These are phyloP conservation scores for Boletus sp. DNA, from an alignment of 1,284 basidiomycete species.

Conservation along the genomic window DNA sequence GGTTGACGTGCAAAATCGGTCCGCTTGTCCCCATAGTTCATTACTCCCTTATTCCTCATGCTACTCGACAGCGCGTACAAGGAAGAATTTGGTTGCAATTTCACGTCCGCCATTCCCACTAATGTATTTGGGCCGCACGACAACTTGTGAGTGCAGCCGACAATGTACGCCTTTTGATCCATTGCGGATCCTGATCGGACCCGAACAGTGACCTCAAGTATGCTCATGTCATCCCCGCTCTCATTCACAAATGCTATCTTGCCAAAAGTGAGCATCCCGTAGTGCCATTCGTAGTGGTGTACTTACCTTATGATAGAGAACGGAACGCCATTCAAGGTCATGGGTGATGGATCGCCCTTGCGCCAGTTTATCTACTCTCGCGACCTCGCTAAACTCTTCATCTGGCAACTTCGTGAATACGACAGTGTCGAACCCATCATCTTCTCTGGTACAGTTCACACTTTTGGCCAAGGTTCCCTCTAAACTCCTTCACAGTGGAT, in stretches of 20 bases:
- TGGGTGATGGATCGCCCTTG: slow-evolving; percentile 82
- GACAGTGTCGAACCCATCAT: slow-evolving; percentile 87
- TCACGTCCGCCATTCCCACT: slow-evolving; percentile 89
- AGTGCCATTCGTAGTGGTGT: neutral
- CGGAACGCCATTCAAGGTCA: slow-evolving; percentile 75
- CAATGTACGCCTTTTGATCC: neutral
- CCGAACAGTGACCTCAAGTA: slow-evolving; percentile 72
- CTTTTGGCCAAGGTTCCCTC: neutral
- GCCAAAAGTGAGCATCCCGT: slow-evolving; percentile 63
- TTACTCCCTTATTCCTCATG: neutral
- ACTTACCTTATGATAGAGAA: slow-evolving; percentile 57
- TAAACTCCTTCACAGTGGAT: slow-evolving; percentile 49
- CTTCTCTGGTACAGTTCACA: slow-evolving; percentile 58
- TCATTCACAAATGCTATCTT: slow-evolving; percentile 85
- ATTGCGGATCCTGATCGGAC: slow-evolving; percentile 6
- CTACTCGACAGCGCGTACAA: slow-evolving; percentile 69
- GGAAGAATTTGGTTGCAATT: slow-evolving; percentile 85
- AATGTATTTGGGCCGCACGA: slow-evolving; percentile 86
- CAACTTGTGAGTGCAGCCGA: slow-evolving; percentile 56
- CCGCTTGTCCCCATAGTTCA: slow-evolving; percentile 24
- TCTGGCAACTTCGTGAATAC: slow-evolving; percentile 88
- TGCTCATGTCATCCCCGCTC: slow-evolving; percentile 85
- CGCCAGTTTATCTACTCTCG: slow-evolving; percentile 93
- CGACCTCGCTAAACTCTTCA: slow-evolving; percentile 88
- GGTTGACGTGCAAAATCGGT: slow-evolving; percentile 92